Percentiles rank a stretch among this genome's conserved stretches.
These are phyloP conservation scores for Cadophora luteo-olivacea DNA, from an alignment of 2,329 filamentous ascomycete genomes.

Conservation along the genomic window DNA sequence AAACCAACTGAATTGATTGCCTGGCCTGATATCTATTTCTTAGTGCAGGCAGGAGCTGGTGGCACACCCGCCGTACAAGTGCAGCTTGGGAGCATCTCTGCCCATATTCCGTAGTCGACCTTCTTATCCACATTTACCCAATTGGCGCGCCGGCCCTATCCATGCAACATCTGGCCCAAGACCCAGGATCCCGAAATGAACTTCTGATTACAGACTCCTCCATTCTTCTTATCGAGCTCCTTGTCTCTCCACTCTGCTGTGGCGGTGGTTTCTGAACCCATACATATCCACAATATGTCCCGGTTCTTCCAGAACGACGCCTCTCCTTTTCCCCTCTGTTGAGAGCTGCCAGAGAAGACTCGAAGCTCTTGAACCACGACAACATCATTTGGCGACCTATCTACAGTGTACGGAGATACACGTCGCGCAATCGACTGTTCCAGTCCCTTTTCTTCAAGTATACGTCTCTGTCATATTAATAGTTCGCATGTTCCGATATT, in stretches of 20 bases:
- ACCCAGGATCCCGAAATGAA: slow-evolving; percentile 8
- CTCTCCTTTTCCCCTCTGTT: background rate
- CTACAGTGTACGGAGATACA: background rate
- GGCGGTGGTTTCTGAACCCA: slow-evolving; percentile 1
- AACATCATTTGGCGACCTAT: background rate
- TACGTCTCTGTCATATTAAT: background rate
- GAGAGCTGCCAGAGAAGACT: slow-evolving; percentile 6
- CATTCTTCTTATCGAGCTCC: slow-evolving; percentile 4
- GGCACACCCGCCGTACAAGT: background rate
- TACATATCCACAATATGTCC: slow-evolving; percentile 12
- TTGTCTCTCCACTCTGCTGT: background rate
- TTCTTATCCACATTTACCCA: slow-evolving; percentile 17
- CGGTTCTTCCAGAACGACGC: background rate
- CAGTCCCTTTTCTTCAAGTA: slow-evolving; percentile 9
- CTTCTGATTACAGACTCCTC: slow-evolving; percentile 8
- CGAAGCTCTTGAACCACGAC: background rate
- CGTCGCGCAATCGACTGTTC: background rate
- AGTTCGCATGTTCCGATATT: background rate
- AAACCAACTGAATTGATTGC: background rate
- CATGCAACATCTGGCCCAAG: slow-evolving; percentile 4
- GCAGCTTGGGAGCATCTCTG: background rate
- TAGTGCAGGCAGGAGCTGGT: background rate
- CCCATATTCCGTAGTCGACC: background rate
- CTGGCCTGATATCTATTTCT: background rate
- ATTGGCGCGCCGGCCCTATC: slow-evolving; percentile 4